These are phyloP conservation scores for Martensiomyces pterosporus DNA, from an alignment of 192 early-diverging fungal genomes.

Conservation along the genomic window DNA sequence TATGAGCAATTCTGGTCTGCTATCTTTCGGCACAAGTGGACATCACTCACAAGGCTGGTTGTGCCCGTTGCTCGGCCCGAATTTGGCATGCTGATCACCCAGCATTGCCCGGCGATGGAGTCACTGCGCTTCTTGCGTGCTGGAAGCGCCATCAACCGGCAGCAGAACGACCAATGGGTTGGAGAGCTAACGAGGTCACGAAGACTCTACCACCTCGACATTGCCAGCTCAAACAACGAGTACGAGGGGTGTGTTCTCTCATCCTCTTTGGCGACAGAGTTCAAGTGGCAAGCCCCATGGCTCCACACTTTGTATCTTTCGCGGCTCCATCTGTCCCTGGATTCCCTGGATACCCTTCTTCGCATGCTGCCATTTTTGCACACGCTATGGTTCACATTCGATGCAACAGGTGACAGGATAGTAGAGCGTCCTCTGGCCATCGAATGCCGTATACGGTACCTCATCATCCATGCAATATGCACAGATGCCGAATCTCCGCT, in stretches of 20 bases:
- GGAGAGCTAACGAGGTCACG: constrained; percentile 13
- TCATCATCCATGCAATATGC: constrained; percentile 31
- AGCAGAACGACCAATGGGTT: constrained; percentile 32
- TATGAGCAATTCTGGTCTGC: constrained; percentile 24
- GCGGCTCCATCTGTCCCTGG: constrained; percentile 16
- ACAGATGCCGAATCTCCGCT: not conserved
- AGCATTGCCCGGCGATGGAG: constrained; percentile 15
- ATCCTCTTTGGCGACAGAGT: constrained; percentile 8
- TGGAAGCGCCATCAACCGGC: constrained; percentile 23
- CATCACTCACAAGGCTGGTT: constrained; percentile 10
- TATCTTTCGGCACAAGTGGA: constrained; percentile 15
- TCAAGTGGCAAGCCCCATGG: constrained; percentile 18
- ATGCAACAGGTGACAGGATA: not conserved
- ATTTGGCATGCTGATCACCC: constrained; percentile 14
- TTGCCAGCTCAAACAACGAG: constrained; percentile 47
- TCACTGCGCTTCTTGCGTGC: constrained; percentile 18
- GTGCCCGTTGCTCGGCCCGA: constrained; percentile 30
- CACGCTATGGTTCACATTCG: constrained; percentile 44
- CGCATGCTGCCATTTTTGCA: constrained; percentile 30
- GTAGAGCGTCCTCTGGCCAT: not conserved
- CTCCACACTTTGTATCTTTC: constrained; percentile 36
- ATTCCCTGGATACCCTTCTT: constrained; percentile 12
- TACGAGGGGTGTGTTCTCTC: constrained; percentile 41
- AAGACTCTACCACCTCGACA: constrained; percentile 18
- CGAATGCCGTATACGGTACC: constrained; percentile 14